Evolutionary conservation across 192 early-diverging fungal genomes (phyloP).

Genomic region (Phycomyces nitens): DNA sequence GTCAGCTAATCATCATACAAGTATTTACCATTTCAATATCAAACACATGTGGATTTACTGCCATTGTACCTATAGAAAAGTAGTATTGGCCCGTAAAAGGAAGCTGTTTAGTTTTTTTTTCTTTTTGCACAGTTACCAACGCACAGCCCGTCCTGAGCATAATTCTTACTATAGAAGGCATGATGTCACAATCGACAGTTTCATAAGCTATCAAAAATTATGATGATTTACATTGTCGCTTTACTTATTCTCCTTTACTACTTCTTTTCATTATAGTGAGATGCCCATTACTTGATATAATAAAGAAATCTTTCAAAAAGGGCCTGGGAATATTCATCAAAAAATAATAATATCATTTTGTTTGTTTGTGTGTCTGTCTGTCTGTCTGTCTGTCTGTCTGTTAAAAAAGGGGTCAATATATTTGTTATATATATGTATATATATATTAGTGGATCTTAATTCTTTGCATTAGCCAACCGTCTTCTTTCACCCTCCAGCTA

Average conservation of each 20-base stretch:
- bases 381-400: background rate
- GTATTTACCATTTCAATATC: conserved; percentile 37
- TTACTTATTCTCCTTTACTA: too few species aligned
- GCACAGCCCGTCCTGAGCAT: too few species aligned
- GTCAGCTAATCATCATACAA: background rate
- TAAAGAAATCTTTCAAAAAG: too few species aligned
- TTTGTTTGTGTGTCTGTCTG: background rate
- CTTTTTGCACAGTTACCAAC: too few species aligned
- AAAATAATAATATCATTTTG: background rate
- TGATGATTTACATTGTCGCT: too few species aligned
- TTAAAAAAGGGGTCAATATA: background rate
- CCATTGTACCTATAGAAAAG: conserved; percentile 4
- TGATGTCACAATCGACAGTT: too few species aligned
- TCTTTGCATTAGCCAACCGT: background rate
- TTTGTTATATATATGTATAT: background rate
- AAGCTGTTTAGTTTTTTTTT: too few species aligned
- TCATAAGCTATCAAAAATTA: too few species aligned
- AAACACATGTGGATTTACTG: conserved; percentile 20
- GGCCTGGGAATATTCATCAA: too few species aligned
- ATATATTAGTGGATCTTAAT: background rate
- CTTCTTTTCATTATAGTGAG: too few species aligned
- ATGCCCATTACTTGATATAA: too few species aligned
- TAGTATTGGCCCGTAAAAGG: background rate
- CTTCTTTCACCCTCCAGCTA: conserved; percentile 1
- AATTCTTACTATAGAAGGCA: too few species aligned